Conservation (phyloP, 1,284 basidiomycete species). For the Ustilago lituana region DNA sequence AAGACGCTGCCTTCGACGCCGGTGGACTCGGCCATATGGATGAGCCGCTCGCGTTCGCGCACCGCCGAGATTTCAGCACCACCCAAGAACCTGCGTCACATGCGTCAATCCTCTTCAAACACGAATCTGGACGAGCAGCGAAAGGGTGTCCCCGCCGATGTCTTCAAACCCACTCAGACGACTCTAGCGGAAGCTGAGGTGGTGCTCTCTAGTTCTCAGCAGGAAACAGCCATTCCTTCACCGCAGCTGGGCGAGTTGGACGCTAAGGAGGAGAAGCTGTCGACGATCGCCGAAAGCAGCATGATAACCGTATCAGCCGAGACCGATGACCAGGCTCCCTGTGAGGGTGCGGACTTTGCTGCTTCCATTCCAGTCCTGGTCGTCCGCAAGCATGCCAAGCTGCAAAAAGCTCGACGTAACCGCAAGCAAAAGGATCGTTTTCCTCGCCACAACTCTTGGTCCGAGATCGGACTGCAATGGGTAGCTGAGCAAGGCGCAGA, state of each 20-base stretch:
- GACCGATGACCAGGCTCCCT: neutral
- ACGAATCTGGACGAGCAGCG: constrained; percentile 19
- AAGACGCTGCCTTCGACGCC: constrained; percentile 26
- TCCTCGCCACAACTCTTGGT: constrained; percentile 37
- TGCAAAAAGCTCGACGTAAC: constrained; percentile 35
- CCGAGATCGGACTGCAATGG: constrained; percentile 36
- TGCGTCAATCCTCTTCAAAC: constrained; percentile 29
- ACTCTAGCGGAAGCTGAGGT: neutral
- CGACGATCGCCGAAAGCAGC: constrained; percentile 4
- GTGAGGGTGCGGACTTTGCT: neutral
- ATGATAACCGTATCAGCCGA: too few relatives aligned
- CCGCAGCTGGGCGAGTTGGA: neutral
- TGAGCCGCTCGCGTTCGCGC: constrained; percentile 20
- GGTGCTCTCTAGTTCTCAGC: neutral
- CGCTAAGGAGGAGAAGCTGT: constrained; percentile 11
- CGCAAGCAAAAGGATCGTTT: constrained; percentile 34
- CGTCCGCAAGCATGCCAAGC: constrained; percentile 24
- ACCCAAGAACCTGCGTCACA: constrained; percentile 39
- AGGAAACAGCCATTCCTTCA: neutral
- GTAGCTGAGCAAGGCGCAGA: constrained; percentile 21
- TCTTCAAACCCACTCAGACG: constrained; percentile 7
- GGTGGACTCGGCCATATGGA: neutral
- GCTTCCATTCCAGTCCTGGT: constrained; percentile 1
- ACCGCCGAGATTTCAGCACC: constrained; percentile 16
- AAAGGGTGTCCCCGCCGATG: constrained; percentile 10